phyloP scores from a whole-genome alignment of 805 yeast genomes.

The Ogataea kodamae region DNA sequence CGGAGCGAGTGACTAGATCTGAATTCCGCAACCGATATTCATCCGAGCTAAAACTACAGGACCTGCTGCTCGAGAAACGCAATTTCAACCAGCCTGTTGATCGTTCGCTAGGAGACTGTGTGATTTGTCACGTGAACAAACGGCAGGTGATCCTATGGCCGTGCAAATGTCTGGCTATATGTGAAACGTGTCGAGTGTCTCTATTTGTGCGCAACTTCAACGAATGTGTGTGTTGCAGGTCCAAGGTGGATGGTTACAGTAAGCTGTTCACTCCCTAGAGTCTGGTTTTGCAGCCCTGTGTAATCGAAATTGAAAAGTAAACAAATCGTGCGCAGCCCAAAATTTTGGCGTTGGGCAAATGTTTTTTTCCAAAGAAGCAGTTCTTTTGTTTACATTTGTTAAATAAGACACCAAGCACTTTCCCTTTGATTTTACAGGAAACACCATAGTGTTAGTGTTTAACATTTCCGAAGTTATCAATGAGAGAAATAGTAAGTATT shows the following conservation, averaged over 20 bases:
- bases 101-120: conserved; percentile 50
- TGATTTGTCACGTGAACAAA: conserved; percentile 72
- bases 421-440: no score
- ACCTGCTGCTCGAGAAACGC: conserved; percentile 26
- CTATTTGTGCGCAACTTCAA: conserved; percentile 69
- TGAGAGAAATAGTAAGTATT: conserved; percentile 34
- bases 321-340: conserved; percentile 18
- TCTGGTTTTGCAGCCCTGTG: conserved; percentile 16
- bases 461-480: conserved; percentile 9
- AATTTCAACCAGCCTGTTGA: conserved; percentile 3
- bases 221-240: conserved; percentile 83
- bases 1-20: conserved; percentile 28
- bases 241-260: conserved; percentile 64
- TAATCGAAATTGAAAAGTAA: conserved; percentile 18
- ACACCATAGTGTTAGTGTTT: no score
- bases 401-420: conserved; percentile 14
- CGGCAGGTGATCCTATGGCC: conserved; percentile 90
- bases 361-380: conserved; percentile 15
- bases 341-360: conserved; percentile 19
- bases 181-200: conserved; percentile 77
- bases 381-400: conserved; percentile 18
- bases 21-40: conserved; percentile 23
- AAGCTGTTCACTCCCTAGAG: conserved; percentile 53
- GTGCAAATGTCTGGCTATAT: conserved; percentile 82
- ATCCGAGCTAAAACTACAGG: conserved; percentile 26